Percentiles rank a stretch among this genome's conserved stretches.
These are phyloP conservation scores for Petunia hybrid DNA, from an alignment of 305 asterid genomes.

Conservation along the genomic window DNA sequence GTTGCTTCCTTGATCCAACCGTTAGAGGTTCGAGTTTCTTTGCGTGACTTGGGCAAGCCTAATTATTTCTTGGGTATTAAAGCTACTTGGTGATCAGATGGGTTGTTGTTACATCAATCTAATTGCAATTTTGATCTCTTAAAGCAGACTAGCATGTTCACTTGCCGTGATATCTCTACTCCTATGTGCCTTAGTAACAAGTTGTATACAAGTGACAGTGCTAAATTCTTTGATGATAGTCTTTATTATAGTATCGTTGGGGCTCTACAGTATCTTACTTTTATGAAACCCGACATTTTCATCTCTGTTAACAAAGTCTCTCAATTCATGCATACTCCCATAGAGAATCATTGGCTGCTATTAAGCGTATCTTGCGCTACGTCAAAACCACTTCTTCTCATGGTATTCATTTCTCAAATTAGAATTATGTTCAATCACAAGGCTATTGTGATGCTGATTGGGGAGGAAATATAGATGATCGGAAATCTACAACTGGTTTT, in stretches of 20 bases:
- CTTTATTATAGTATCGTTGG: not conserved
- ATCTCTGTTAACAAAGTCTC: not conserved
- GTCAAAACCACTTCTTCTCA: not conserved
- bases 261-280: not conserved
- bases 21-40: not conserved
- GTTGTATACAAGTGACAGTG: not conserved
- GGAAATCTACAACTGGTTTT: not conserved
- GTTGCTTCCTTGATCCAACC: not conserved
- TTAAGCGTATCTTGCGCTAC: not conserved
- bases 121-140: not conserved
- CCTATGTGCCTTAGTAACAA: not conserved
- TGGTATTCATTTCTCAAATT: not conserved
- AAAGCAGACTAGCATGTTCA: not conserved
- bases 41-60: not conserved
- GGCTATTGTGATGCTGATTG: not conserved
- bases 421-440: not conserved
- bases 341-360: not conserved
- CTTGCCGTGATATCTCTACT: not conserved
- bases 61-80: not conserved
- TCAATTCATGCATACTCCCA: slow-evolving; percentile 20
- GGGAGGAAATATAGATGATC: not conserved
- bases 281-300: not conserved
- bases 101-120: not conserved
- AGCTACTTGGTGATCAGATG: not conserved
- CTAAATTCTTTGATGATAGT: not conserved